Evolutionary conservation across 164 flowering plant species (phyloP).

Genomic region (Stephania yunnanensis): DNA sequence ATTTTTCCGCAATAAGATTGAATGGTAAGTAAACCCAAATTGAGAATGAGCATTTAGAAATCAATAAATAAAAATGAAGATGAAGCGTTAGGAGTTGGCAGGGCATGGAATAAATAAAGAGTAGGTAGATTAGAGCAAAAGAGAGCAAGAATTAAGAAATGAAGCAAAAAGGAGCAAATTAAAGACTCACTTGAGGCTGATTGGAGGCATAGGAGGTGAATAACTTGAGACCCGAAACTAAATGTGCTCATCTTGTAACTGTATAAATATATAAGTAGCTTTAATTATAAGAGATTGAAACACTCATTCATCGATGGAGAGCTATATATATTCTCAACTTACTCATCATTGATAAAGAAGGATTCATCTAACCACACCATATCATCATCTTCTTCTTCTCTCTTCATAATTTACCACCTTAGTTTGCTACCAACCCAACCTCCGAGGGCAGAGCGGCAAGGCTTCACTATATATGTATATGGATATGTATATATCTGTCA

Average conservation of each 20-base stretch:
- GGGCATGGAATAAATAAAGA: background rate
- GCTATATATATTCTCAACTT: background rate
- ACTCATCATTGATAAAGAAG: slow-evolving; percentile 86
- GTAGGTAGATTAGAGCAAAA: background rate
- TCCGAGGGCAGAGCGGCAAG: too few species aligned
- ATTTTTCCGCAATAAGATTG: background rate
- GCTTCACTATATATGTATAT: too few species aligned
- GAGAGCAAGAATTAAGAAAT: too few species aligned
- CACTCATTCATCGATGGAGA: too few species aligned
- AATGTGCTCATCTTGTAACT: slow-evolving; percentile 79
- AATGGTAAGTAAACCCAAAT: background rate
- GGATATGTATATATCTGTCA: too few species aligned
- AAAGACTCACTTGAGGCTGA: slow-evolving; percentile 76
- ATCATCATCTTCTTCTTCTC: slow-evolving; percentile 52
- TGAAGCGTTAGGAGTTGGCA: too few species aligned
- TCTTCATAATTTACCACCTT: background rate
- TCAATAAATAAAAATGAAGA: too few species aligned
- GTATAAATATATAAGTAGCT: slow-evolving; percentile 9
- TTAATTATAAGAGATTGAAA: too few species aligned
- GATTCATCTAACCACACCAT: slow-evolving; percentile 71
- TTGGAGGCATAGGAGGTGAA: slow-evolving; percentile 71
- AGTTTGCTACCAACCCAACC: too few species aligned
- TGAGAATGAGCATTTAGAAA: background rate
- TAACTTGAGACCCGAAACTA: slow-evolving; percentile 71
- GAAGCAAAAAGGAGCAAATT: background rate